These are phyloP conservation scores for Exophiala sideris DNA, from an alignment of 2,329 filamentous ascomycete genomes.

Conservation along the genomic window DNA sequence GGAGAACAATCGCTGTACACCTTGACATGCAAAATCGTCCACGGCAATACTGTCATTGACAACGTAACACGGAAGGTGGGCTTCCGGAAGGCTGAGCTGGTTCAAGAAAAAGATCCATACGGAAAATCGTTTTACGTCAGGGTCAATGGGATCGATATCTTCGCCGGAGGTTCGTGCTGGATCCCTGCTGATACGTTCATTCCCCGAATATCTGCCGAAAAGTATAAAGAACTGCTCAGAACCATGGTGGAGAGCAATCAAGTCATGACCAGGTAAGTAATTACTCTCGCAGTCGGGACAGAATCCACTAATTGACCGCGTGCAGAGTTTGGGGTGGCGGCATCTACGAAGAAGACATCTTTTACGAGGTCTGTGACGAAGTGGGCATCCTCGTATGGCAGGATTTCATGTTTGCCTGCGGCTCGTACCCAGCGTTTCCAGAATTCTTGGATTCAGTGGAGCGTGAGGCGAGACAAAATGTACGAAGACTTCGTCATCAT, in stretches of 20 bases:
- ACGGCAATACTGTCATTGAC: conserved; percentile 32
- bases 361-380: conserved; percentile 75
- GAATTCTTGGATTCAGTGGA: conserved; percentile 61
- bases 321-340: conserved; percentile 67
- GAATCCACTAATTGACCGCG: no score
- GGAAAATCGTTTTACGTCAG: conserved; percentile 64
- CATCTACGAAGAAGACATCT: conserved; percentile 70
- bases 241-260: conserved; percentile 60
- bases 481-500: conserved; percentile 73
- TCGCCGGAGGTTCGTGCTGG: no score
- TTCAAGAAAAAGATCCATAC: conserved; percentile 41
- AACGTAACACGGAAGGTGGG: background rate
- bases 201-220: conserved; percentile 50
- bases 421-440: conserved; percentile 67
- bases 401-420: conserved; percentile 80
- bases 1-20: conserved; percentile 57
- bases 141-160: conserved; percentile 45
- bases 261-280: conserved; percentile 49
- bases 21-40: conserved; percentile 44
- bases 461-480: conserved; percentile 62
- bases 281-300: no score
- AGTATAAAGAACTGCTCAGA: conserved; percentile 58
- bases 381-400: conserved; percentile 81
- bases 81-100: conserved; percentile 27
- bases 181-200: conserved; percentile 30